Conservation (phyloP, 441 rosid species). For the Isatis lusitanica region DNA sequence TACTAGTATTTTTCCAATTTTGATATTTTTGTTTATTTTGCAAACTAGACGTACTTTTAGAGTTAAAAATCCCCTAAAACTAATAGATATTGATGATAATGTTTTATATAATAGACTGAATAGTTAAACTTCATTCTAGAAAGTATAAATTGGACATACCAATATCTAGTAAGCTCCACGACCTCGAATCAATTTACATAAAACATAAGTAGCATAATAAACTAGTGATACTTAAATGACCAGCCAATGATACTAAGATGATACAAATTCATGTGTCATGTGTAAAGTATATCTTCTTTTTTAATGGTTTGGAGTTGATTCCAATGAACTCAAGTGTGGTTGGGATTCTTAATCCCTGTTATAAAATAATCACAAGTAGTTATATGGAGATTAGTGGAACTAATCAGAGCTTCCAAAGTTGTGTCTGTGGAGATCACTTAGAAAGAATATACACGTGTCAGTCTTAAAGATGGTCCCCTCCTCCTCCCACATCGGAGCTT, state of each 20-base stretch:
- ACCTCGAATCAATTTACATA: constrained; percentile 19
- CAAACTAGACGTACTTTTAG: no score
- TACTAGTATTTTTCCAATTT: no score
- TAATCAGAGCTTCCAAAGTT: constrained; percentile 25
- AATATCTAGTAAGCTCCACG: constrained; percentile 19
- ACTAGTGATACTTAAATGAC: constrained; percentile 8
- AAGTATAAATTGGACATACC: constrained; percentile 27
- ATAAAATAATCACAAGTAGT: constrained; percentile 19
- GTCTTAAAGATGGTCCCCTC: constrained; percentile 30
- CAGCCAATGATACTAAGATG: constrained; percentile 7
- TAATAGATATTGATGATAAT: neutral
- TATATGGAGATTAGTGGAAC: constrained; percentile 36
- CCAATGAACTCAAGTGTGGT: constrained; percentile 26
- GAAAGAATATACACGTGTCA: constrained; percentile 37
- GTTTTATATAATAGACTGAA: neutral
- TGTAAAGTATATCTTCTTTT: constrained; percentile 12
- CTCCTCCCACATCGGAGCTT: constrained; percentile 39
- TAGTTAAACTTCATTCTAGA: constrained; percentile 17
- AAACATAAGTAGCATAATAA: constrained; percentile 6
- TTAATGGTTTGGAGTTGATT: constrained; percentile 21
- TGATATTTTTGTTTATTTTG: no score
- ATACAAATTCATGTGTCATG: constrained; percentile 24
- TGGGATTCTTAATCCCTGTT: neutral
- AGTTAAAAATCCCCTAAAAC: no score
- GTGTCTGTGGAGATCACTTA: constrained; percentile 21